Evolutionary conservation across 2,329 filamentous ascomycete genomes (phyloP).

Genomic region (Ceratocystis variospora): DNA sequence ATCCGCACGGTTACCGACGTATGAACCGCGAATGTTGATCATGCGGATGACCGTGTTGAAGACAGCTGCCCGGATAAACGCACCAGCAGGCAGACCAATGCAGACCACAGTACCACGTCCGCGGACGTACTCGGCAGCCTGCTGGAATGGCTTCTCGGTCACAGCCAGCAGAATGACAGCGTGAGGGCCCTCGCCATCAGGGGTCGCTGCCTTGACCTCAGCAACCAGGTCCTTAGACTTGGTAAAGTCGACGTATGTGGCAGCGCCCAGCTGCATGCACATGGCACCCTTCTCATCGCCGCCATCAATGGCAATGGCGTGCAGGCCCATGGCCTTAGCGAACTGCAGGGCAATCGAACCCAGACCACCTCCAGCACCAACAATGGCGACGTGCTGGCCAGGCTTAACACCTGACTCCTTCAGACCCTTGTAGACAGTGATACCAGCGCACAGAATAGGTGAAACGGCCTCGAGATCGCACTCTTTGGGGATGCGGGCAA

Average conservation of each 20-base stretch:
- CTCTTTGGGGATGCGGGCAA: conserved; percentile 67
- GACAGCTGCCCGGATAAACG: conserved; percentile 68
- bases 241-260: conserved; percentile 66
- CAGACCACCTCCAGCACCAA: conserved; percentile 74
- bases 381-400: conserved; percentile 68
- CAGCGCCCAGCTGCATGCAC: conserved; percentile 55
- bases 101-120: conserved; percentile 70
- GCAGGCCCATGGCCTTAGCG: conserved; percentile 77
- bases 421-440: conserved; percentile 83
- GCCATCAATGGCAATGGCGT: conserved; percentile 67
- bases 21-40: conserved; percentile 84
- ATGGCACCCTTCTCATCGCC: conserved; percentile 68
- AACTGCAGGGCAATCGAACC: conserved; percentile 74
- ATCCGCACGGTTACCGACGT: conserved; percentile 86
- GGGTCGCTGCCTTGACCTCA: conserved; percentile 69
- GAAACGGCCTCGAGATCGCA: conserved; percentile 62
- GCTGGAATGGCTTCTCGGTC: conserved; percentile 85
- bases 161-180: conserved; percentile 79
- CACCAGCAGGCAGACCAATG: conserved; percentile 74
- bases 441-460: conserved; percentile 70
- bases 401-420: conserved; percentile 67
- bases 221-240: conserved; percentile 63
- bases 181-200: conserved; percentile 71
- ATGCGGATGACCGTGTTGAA: conserved; percentile 82
- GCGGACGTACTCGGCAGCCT: conserved; percentile 78